A percentile compares a stretch with the other conserved stretches of the same genome.
Conservation (phyloP, 257 asterid species). For the Fraxinus pennsylvanica region DNA sequence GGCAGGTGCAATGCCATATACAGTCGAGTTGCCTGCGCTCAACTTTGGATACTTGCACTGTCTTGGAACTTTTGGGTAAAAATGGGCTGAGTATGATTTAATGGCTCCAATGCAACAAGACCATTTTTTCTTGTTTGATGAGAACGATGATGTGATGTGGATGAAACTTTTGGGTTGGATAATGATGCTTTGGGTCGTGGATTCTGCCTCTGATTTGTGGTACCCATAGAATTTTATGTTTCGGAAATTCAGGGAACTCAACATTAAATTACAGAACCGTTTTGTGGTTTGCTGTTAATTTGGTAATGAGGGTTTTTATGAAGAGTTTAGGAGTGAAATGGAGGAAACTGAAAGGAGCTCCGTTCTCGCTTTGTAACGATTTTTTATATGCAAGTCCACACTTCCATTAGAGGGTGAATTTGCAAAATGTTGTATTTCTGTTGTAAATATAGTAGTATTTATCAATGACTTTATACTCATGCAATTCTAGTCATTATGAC, state of each 20-base stretch:
- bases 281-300: neutral
- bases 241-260: neutral
- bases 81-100: constrained; percentile 24
- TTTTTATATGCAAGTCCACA: no score
- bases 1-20: no score
- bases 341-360: no score
- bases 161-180: constrained; percentile 36
- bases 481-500: no score
- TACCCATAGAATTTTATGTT: constrained; percentile 30
- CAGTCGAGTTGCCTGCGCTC: no score
- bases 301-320: neutral
- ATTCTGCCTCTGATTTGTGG: constrained; percentile 39
- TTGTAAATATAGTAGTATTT: no score
- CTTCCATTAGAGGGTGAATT: no score
- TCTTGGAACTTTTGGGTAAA: constrained; percentile 8
- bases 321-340: neutral
- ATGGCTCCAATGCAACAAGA: constrained; percentile 37
- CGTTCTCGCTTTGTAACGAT: no score
- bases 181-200: constrained; percentile 21
- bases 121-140: constrained; percentile 59
- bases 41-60: no score
- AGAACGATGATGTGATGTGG: constrained; percentile 27
- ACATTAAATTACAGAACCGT: neutral
- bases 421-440: no score
- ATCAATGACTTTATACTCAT: no score